Conservation (phyloP, 2,329 filamentous ascomycete genomes). For the Leptodontidium sp. region DNA sequence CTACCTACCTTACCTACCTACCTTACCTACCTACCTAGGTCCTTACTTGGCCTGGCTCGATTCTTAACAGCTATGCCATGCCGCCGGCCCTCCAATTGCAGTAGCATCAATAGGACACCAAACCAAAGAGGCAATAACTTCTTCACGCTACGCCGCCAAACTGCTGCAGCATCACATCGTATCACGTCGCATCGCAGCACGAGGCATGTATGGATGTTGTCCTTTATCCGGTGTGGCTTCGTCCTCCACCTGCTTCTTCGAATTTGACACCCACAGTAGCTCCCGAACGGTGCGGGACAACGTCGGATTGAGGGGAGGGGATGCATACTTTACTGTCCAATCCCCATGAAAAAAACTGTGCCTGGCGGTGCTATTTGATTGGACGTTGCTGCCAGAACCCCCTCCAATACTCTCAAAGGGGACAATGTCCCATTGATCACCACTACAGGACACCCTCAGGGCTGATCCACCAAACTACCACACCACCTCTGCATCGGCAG, state of each 20-base stretch:
- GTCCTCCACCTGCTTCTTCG: constrained; percentile 7
- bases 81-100: background rate
- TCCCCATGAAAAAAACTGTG: background rate
- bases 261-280: background rate
- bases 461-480: background rate
- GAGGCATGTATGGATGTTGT: background rate
- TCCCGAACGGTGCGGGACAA: constrained; percentile 2
- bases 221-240: constrained; percentile 14
- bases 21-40: background rate
- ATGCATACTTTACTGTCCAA: background rate
- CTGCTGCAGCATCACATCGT: constrained; percentile 3
- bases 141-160: background rate
- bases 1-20: background rate
- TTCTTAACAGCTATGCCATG: background rate
- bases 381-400: background rate
- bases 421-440: constrained; percentile 2
- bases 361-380: constrained; percentile 6
- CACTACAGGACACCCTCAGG: background rate
- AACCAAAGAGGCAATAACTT: background rate
- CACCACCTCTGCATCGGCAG: background rate
- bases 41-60: background rate
- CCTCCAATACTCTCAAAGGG: background rate
- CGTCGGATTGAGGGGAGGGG: background rate
- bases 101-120: background rate
- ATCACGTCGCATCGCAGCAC: constrained; percentile 9